phyloP scores from a whole-genome alignment of 768 basidiomycete genomes.

The Phylloporus sp. region DNA sequence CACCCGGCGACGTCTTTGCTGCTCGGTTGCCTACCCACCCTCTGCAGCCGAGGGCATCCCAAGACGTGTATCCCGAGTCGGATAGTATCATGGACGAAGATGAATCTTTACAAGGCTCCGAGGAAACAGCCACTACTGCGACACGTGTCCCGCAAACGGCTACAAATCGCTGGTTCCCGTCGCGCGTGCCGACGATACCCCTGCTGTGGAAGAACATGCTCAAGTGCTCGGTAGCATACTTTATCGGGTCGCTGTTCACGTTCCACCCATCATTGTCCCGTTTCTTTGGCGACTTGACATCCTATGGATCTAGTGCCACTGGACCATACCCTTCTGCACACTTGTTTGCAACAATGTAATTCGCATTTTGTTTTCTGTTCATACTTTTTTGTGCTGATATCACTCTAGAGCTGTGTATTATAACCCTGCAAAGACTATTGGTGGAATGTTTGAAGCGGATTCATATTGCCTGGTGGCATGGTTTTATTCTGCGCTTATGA shows the following conservation, averaged over 20 bases:
- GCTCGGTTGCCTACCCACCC: background rate
- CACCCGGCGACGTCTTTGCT: background rate
- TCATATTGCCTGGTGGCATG: conserved; percentile 70
- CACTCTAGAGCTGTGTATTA: conserved; percentile 69
- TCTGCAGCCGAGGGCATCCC: background rate
- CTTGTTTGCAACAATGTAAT: conserved; percentile 87
- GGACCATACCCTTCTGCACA: conserved; percentile 78
- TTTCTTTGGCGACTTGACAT: conserved; percentile 57
- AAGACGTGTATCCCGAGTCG: background rate
- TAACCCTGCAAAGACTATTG: conserved; percentile 90
- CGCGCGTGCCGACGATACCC: conserved; percentile 38
- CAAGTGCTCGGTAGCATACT: conserved; percentile 90
- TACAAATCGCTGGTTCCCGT: conserved; percentile 5
- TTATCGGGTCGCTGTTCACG: conserved; percentile 88
- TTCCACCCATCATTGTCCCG: conserved; percentile 73
- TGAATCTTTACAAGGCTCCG: conserved; percentile 11
- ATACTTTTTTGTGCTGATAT: conserved; percentile 1
- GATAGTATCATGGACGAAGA: conserved; percentile 7
- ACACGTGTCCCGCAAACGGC: conserved; percentile 10
- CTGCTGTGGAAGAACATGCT: conserved; percentile 65
- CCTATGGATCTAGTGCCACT: conserved; percentile 41
- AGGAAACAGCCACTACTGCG: conserved; percentile 5
- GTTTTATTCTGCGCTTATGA: conserved; percentile 66
- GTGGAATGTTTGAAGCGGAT: conserved; percentile 90
- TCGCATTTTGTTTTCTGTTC: background rate